Conservation (phyloP, 73 alveolate species). For the Tetrahymena thermophila region DNA sequence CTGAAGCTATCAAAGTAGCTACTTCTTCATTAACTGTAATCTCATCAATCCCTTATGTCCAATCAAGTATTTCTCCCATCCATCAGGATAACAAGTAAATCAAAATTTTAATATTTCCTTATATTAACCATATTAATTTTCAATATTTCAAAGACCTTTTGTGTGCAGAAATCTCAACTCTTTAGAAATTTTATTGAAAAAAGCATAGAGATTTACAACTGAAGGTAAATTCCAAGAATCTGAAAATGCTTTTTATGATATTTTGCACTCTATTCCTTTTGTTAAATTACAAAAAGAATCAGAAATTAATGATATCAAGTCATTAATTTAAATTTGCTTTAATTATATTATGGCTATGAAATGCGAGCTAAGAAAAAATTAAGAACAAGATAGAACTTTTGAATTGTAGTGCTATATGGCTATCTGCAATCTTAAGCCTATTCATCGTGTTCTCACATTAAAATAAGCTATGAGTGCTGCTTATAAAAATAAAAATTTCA, state of each 20-base stretch:
- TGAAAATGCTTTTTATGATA: not conserved
- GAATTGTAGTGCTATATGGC: slow-evolving; percentile 47
- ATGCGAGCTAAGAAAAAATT: slow-evolving; percentile 19
- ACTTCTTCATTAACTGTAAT: not conserved
- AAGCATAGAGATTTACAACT: slow-evolving; percentile 19
- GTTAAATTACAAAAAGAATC: not conserved
- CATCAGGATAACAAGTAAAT: not conserved
- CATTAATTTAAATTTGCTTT: slow-evolving; percentile 8
- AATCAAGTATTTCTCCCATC: not conserved
- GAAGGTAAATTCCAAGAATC: slow-evolving; percentile 27
- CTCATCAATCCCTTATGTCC: not conserved
- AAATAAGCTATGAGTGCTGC: slow-evolving; percentile 42
- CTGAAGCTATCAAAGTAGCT: not conserved
- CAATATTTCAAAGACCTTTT: not conserved
- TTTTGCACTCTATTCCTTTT: not conserved
- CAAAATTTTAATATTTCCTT: too few species aligned
- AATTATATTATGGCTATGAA: slow-evolving; percentile 41
- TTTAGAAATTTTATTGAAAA: not conserved
- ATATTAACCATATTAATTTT: too few species aligned
- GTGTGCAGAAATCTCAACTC: not conserved
- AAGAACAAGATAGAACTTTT: not conserved
- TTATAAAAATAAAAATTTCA: slow-evolving; percentile 17
- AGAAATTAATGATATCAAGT: not conserved
- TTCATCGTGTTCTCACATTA: slow-evolving; percentile 7
- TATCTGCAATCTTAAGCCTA: slow-evolving; percentile 13